Evolutionary conservation across 345 rosid species (phyloP).

Genomic region (Combretum micranthum): DNA sequence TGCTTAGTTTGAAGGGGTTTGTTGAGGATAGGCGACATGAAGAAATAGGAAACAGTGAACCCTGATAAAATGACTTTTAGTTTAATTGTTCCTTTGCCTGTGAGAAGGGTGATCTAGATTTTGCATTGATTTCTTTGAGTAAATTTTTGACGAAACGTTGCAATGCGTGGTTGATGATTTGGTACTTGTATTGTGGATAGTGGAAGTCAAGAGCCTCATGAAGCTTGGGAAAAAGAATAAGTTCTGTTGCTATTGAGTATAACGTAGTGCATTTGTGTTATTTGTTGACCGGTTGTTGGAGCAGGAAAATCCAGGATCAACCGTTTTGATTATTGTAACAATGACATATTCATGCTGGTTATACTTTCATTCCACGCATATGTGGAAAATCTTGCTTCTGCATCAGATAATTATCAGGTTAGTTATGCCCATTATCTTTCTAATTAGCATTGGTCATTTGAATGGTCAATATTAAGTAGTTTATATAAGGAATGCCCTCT

Average conservation of each 20-base stretch:
- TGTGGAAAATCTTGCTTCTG: too few relatives aligned
- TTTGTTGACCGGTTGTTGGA: too few relatives aligned
- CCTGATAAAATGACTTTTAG: slow-evolving; percentile 33
- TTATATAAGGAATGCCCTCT: too few relatives aligned
- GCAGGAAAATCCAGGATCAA: too few relatives aligned
- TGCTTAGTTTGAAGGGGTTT: slow-evolving; percentile 39
- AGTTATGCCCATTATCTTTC: too few relatives aligned
- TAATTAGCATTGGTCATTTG: too few relatives aligned
- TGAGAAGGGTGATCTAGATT: slow-evolving; percentile 46
- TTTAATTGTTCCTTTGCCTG: slow-evolving; percentile 32
- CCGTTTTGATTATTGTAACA: too few relatives aligned
- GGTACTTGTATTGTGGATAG: slow-evolving; percentile 34
- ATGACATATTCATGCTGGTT: too few relatives aligned
- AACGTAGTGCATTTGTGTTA: too few relatives aligned
- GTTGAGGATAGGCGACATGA: slow-evolving; percentile 36
- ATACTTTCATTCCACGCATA: too few relatives aligned
- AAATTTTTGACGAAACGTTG: slow-evolving; percentile 25
- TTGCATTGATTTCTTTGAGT: slow-evolving; percentile 43
- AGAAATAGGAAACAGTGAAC: slow-evolving; percentile 26
- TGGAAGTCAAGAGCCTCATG: slow-evolving; percentile 55
- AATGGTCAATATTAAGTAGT: too few relatives aligned
- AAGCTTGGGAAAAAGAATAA: slow-evolving; percentile 35
- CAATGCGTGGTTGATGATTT: slow-evolving; percentile 48
- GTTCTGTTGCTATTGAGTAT: slow-evolving; percentile 16
- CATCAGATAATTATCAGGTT: too few relatives aligned